A percentile compares a stretch with the other conserved stretches of the same genome.
These are phyloP conservation scores for Pueraria montana DNA, from an alignment of 306 rosid species.

Conservation along the genomic window DNA sequence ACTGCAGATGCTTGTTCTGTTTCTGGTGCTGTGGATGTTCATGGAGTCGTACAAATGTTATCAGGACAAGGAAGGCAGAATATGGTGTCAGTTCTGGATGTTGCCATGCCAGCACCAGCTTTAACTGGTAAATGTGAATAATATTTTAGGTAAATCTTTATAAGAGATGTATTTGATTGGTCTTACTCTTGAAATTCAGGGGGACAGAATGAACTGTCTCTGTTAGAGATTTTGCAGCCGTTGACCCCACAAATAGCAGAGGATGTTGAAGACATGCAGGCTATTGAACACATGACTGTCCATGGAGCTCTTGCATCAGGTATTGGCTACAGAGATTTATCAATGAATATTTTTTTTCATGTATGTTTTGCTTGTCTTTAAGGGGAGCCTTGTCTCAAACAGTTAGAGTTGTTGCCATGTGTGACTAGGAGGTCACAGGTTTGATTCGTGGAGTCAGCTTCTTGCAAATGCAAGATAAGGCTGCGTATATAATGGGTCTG, in stretches of 20 bases:
- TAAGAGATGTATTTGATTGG: conserved; percentile 48
- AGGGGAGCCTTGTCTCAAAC: background rate
- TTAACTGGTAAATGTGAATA: conserved; percentile 64
- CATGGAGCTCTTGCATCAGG: conserved; percentile 85
- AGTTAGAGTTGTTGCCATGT: background rate
- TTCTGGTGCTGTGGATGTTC: conserved; percentile 78
- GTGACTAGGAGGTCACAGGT: background rate
- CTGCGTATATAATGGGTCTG: background rate
- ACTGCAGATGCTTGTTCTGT: conserved; percentile 59
- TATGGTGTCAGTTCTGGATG: conserved; percentile 82
- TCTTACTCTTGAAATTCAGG: conserved; percentile 62
- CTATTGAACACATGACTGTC: conserved; percentile 73
- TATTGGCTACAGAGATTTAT: conserved; percentile 41
- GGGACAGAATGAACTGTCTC: conserved; percentile 53
- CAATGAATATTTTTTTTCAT: background rate
- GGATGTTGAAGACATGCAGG: conserved; percentile 66
- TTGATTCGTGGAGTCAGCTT: background rate
- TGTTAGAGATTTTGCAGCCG: conserved; percentile 65
- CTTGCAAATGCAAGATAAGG: conserved; percentile 31
- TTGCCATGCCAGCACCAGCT: conserved; percentile 89
- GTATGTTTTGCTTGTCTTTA: background rate
- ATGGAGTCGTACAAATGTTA: conserved; percentile 74
- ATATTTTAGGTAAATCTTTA: conserved; percentile 9
- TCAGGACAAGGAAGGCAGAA: conserved; percentile 82
- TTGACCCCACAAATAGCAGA: conserved; percentile 79